phyloP scores from a whole-genome alignment of 2,329 filamentous ascomycete genomes.

The Cladophialophora yegresii region DNA sequence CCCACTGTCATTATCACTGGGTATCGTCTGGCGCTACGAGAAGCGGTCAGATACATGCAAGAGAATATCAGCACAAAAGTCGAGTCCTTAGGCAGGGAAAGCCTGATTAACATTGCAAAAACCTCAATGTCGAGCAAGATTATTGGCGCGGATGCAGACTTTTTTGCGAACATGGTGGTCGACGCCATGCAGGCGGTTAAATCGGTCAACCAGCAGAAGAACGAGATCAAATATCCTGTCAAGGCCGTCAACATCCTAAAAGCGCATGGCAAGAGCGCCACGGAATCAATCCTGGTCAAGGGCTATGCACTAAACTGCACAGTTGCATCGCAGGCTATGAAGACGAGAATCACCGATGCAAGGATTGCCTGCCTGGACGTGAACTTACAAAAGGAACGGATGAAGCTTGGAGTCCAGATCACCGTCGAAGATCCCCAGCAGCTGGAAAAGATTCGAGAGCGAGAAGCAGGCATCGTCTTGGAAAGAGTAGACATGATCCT shows the following conservation, averaged over 20 bases:
- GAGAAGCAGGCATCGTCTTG: slow-evolving; percentile 88
- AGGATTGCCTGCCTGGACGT: slow-evolving; percentile 98
- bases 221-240: slow-evolving; percentile 93
- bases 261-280: slow-evolving; percentile 89
- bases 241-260: slow-evolving; percentile 99
- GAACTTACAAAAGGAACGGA: slow-evolving; percentile 97
- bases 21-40: slow-evolving; percentile 89
- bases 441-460: slow-evolving; percentile 91
- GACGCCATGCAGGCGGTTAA: slow-evolving; percentile 96
- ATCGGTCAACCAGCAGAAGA: slow-evolving; percentile 77
- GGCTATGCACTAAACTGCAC: slow-evolving; percentile 99
- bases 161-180: slow-evolving; percentile 96
- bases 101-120: slow-evolving; percentile 91
- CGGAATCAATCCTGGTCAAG: slow-evolving; percentile 87
- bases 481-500: slow-evolving; percentile 97
- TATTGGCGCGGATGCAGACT: slow-evolving; percentile 91
- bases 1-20: slow-evolving; percentile 99
- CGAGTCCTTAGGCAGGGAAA: slow-evolving; percentile 84
- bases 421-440: slow-evolving; percentile 97
- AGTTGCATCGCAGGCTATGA: slow-evolving; percentile 97
- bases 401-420: slow-evolving; percentile 98
- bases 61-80: slow-evolving; percentile 98
- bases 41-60: slow-evolving; percentile 98
- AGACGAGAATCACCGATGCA: slow-evolving; percentile 83
- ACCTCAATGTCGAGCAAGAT: slow-evolving; percentile 99